Conservation (phyloP, 805 yeast genomes). For the Saccharomycopsis sp. region DNA sequence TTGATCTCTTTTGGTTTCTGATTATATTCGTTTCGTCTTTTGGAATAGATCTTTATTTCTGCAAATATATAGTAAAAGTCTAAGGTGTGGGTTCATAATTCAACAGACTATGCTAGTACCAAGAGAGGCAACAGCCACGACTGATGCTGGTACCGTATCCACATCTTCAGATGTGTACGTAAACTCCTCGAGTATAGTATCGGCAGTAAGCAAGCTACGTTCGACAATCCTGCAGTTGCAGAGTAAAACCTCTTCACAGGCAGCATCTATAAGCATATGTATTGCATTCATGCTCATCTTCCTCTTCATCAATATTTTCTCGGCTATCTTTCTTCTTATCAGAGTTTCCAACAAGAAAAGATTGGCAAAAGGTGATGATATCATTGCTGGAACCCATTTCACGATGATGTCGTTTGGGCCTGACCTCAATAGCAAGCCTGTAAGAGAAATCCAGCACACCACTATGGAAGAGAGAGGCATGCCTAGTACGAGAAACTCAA, state of each 20-base stretch:
- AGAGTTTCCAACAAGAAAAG: slow-evolving; percentile 1
- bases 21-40: too few species aligned
- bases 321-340: not conserved
- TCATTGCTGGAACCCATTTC: not conserved
- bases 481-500: not conserved
- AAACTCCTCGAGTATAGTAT: not conserved
- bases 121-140: not conserved
- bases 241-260: not conserved
- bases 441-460: not conserved
- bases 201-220: not conserved
- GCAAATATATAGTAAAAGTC: not conserved
- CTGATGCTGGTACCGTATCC: not conserved
- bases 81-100: not conserved
- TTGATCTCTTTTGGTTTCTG: not conserved
- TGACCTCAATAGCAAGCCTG: not conserved
- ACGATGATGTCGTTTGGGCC: not conserved
- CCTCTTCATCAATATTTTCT: not conserved
- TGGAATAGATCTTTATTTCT: too few species aligned
- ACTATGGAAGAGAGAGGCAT: not conserved
- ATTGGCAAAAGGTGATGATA: not conserved
- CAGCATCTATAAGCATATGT: not conserved
- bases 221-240: not conserved
- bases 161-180: not conserved
- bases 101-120: not conserved
- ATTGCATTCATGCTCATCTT: not conserved